Percentiles rank a stretch among this genome's conserved stretches.
Conservation (phyloP, 192 early-diverging fungal species). For the Coemansia sp. region DNA sequence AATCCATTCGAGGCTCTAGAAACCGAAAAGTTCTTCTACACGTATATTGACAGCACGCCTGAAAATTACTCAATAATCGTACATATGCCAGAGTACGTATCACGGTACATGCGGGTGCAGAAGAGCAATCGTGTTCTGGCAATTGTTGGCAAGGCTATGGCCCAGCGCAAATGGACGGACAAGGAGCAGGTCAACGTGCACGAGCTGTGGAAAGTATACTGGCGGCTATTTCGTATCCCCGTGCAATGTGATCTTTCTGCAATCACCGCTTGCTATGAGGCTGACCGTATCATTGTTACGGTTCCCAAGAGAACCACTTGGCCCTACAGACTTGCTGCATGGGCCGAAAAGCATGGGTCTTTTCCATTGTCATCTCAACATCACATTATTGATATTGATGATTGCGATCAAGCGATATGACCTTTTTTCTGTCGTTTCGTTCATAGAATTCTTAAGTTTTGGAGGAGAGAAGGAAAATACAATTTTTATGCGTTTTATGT, state of each 20-base stretch:
- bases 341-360: slow-evolving; percentile 17
- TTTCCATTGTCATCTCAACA: slow-evolving; percentile 2
- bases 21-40: slow-evolving; percentile 26
- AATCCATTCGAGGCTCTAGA: slow-evolving; percentile 31
- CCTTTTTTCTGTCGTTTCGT: not conserved
- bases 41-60: slow-evolving; percentile 14
- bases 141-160: slow-evolving; percentile 44
- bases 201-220: slow-evolving; percentile 42
- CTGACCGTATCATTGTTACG: slow-evolving; percentile 16
- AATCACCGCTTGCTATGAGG: slow-evolving; percentile 25
- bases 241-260: slow-evolving; percentile 20
- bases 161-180: slow-evolving; percentile 30
- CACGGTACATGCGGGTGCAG: slow-evolving; percentile 41
- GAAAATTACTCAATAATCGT: slow-evolving; percentile 20
- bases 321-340: slow-evolving; percentile 11
- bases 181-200: slow-evolving; percentile 16
- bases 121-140: slow-evolving; percentile 23
- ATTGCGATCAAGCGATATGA: not conserved
- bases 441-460: too few species aligned
- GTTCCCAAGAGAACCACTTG: slow-evolving; percentile 14
- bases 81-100: slow-evolving; percentile 27
- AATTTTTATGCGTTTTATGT: too few species aligned
- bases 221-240: slow-evolving; percentile 30
- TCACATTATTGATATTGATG: not conserved
- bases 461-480: too few species aligned